These are phyloP conservation scores for Fraxinus quadrangulata DNA, from an alignment of 257 asterid species.

Conservation along the genomic window DNA sequence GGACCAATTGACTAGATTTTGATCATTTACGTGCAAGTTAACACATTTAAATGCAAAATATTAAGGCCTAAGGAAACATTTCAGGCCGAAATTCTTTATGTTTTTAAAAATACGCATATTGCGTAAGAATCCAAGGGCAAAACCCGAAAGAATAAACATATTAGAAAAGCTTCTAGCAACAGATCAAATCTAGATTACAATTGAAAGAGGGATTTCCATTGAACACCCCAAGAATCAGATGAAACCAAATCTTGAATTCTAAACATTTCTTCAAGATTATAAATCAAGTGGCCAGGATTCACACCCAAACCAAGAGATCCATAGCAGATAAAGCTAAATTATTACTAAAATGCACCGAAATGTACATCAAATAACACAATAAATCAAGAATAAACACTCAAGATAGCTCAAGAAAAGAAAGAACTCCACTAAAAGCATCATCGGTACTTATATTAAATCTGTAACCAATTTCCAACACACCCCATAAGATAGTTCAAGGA, in stretches of 20 bases:
- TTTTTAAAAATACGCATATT: too few relatives aligned
- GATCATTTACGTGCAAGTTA: too few relatives aligned
- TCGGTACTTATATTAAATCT: not conserved
- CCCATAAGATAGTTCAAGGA: constrained; percentile 10
- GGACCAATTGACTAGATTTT: not conserved
- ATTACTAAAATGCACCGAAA: constrained; percentile 1
- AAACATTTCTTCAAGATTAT: constrained; percentile 15
- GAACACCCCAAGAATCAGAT: not conserved
- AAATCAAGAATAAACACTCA: constrained; percentile 10
- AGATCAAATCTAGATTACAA: not conserved
- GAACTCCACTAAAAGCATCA: constrained; percentile 20
- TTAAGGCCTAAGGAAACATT: not conserved
- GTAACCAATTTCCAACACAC: not conserved
- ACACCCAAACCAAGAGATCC: constrained; percentile 31
- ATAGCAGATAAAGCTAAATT: constrained; percentile 24
- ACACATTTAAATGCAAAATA: not conserved
- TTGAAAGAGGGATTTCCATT: not conserved
- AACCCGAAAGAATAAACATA: not conserved
- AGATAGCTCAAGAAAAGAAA: constrained; percentile 7
- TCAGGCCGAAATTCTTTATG: not conserved
- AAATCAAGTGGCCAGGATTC: constrained; percentile 2
- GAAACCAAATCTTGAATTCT: constrained; percentile 3
- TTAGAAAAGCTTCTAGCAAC: not conserved
- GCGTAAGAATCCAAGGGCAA: not conserved
- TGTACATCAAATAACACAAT: not conserved